These are phyloP conservation scores for Cajanus cajan DNA, from an alignment of 306 rosid genomes.

Conservation along the genomic window DNA sequence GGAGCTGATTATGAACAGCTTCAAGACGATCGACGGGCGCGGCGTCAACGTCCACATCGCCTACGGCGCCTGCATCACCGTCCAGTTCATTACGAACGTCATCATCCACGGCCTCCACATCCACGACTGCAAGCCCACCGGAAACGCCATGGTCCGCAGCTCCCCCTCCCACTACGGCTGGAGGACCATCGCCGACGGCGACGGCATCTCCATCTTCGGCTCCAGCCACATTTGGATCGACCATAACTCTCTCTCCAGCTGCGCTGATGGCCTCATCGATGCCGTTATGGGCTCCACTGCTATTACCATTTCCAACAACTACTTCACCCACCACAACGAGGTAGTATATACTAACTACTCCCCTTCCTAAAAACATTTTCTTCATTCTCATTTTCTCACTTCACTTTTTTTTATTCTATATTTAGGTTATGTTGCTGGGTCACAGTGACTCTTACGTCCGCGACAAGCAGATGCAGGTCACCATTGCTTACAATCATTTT, in stretches of 20 bases:
- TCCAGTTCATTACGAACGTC: constrained; percentile 81
- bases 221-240: constrained; percentile 90
- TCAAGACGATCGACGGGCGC: constrained; percentile 90
- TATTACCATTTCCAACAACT: constrained; percentile 85
- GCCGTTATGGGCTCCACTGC: constrained; percentile 95
- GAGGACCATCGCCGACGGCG: constrained; percentile 96
- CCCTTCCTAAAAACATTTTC: too few species aligned
- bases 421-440: constrained; percentile 80
- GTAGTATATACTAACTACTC: too few species aligned
- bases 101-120: constrained; percentile 87
- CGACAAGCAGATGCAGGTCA: constrained; percentile 96
- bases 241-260: constrained; percentile 79
- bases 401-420: too few species aligned
- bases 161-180: constrained; percentile 92
- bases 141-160: constrained; percentile 95
- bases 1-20: constrained; percentile 93
- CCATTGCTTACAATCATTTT: constrained; percentile 97
- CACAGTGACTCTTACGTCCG: constrained; percentile 85
- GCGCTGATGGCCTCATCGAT: constrained; percentile 91
- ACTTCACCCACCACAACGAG: constrained; percentile 93
- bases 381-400: too few species aligned
- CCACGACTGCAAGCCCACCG: constrained; percentile 86
- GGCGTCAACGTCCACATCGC: constrained; percentile 93
- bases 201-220: constrained; percentile 78
- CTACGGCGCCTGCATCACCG: constrained; percentile 79